Percentiles rank a stretch among this genome's conserved stretches.
Conservation (phyloP, 2,329 filamentous ascomycete species). For the Coleophoma cylindrospora region DNA sequence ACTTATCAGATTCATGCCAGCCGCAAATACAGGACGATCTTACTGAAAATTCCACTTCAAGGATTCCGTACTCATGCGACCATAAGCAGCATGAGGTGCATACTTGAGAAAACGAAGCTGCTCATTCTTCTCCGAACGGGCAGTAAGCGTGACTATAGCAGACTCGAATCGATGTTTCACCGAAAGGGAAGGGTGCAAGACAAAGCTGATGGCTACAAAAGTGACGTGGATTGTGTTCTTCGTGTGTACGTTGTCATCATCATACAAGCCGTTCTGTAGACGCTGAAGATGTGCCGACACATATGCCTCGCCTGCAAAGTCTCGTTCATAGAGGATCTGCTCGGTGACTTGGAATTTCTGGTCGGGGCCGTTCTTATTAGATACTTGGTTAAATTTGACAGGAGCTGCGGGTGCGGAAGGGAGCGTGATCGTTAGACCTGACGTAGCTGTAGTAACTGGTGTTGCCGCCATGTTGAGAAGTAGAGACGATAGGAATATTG, state of each 20-base stretch:
- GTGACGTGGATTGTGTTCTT: slow-evolving; percentile 35
- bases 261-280: slow-evolving; percentile 42
- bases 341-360: slow-evolving; percentile 24
- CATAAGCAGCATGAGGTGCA: slow-evolving; percentile 39
- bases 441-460: neutral
- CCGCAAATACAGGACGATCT: neutral
- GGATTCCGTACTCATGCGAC: slow-evolving; percentile 12
- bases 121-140: slow-evolving; percentile 21
- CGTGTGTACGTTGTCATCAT: slow-evolving; percentile 35
- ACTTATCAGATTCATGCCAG: too few relatives aligned
- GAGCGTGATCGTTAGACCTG: neutral
- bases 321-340: slow-evolving; percentile 42
- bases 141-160: slow-evolving; percentile 35
- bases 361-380: slow-evolving; percentile 14
- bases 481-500: neutral
- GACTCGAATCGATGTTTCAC: slow-evolving; percentile 39
- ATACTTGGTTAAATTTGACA: neutral
- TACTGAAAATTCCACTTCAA: slow-evolving; percentile 18
- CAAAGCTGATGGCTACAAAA: slow-evolving; percentile 42
- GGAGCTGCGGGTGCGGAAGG: neutral
- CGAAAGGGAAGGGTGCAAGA: slow-evolving; percentile 40
- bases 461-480: neutral
- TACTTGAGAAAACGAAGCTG: slow-evolving; percentile 40
- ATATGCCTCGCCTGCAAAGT: slow-evolving; percentile 40
- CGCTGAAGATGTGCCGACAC: slow-evolving; percentile 44